phyloP scores from a whole-genome alignment of 2,329 filamentous ascomycete species.

The Cryphonectria japonica region DNA sequence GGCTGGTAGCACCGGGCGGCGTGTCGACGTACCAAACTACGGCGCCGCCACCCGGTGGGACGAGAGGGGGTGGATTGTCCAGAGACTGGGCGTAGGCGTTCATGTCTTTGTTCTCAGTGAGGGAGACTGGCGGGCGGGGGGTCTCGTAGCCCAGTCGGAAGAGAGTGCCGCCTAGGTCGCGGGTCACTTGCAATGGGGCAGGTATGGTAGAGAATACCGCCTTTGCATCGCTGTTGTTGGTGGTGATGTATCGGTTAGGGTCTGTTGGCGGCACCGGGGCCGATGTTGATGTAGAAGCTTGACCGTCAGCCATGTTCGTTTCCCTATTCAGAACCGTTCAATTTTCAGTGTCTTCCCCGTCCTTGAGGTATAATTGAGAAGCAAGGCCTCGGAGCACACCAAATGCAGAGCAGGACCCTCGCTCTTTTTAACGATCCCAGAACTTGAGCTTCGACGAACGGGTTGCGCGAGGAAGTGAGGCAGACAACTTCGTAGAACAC shows the following conservation, averaged over 20 bases:
- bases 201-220: not conserved
- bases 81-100: not conserved
- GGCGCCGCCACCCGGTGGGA: conserved; percentile 45
- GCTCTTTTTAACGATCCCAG: not conserved
- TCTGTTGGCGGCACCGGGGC: not conserved
- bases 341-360: not conserved
- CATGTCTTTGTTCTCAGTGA: not conserved
- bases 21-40: conserved; percentile 52
- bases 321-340: not conserved
- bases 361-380: not conserved
- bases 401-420: not conserved
- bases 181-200: not conserved
- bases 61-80: conserved; percentile 46
- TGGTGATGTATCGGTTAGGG: not conserved
- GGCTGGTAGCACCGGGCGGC: conserved; percentile 41
- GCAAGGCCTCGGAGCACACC: not conserved
- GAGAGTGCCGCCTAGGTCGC: not conserved
- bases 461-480: not conserved
- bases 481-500: not conserved
- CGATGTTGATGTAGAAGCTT: not conserved
- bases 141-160: not conserved
- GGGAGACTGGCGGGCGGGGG: not conserved
- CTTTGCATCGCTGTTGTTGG: not conserved
- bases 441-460: not conserved
- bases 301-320: not conserved